Evolutionary conservation across 1,139 yeast species (phyloP), one percentile per base, ranked within the genome.

Genomic region (Yamadazyma sp.): DNA sequence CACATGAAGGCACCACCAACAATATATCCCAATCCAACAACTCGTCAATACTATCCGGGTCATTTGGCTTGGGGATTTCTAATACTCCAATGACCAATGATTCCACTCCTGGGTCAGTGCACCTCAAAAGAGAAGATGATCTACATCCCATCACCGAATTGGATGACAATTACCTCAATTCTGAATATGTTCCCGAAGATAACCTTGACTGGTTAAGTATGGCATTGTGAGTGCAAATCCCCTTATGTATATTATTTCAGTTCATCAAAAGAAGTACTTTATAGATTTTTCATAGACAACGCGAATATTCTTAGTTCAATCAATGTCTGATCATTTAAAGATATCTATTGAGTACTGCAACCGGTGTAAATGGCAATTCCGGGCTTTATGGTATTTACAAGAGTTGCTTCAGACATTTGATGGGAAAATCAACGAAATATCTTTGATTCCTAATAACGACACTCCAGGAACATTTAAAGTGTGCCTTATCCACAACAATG

Each of bases 301-400:
- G 34, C 37, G 33, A 37, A 24, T 32, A 13, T n/a, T 30, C 8
- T 17, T 28, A 9, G 7, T 23, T 4, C 4, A 22, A 22, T 14
- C 11, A 6, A n/a, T 25, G 25, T 5, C 25, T 23, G 25, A 23
- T 10, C 6, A n/a, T 25, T 21, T 28, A 12, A 34, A 34, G 18
- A 28, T 39, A 21, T 31, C 59, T 4, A 70, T 71, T 12, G 68
- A 63, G 43, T 71, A 62, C 48, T 71, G 77, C 39, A 60, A 67
- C 40, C 61, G 61, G 45, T 71, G 77, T 51, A 71, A 71, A 47
- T 71, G 77, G 77, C 75, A 70, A 38, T 65, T 68, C 43, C 52
- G 77, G 9, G 77, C 76, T 3, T 57, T 70, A 2, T 71, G 77
- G 77, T 71, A 71, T 43, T 41, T 67, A 24, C 74, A 67, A 42